Percentiles rank a stretch among this genome's conserved stretches.
Evolutionary conservation across 2,329 filamentous ascomycete species (phyloP).

Genomic region (Massarina eburnea): DNA sequence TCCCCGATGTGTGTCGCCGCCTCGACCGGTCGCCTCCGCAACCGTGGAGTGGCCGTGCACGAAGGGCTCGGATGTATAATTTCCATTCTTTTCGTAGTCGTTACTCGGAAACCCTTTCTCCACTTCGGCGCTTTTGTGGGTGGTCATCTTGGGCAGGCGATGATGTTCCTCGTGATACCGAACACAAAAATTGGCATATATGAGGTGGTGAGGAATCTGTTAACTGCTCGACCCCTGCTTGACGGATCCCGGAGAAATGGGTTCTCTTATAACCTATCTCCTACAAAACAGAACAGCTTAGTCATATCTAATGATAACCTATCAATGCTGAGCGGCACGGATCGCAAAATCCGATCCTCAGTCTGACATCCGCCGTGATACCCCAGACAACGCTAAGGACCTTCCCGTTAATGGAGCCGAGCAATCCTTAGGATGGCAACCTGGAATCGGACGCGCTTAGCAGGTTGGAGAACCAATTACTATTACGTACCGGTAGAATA

Average conservation of each 20-base stretch:
- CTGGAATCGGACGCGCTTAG: background rate
- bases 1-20: constrained; percentile 39
- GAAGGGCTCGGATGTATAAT: constrained; percentile 21
- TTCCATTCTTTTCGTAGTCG: constrained; percentile 20
- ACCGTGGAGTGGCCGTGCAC: constrained; percentile 30
- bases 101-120: constrained; percentile 26
- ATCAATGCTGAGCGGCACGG: background rate
- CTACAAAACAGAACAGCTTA: background rate
- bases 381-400: too few relatives aligned
- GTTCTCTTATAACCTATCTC: background rate
- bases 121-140: constrained; percentile 15
- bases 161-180: too few relatives aligned
- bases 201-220: background rate
- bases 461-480: constrained; percentile 24
- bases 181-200: too few relatives aligned
- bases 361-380: background rate
- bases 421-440: background rate
- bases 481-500: constrained; percentile 19
- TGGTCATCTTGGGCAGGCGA: constrained; percentile 4
- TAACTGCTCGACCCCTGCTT: background rate
- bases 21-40: constrained; percentile 28
- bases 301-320: background rate
- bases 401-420: background rate
- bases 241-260: background rate
- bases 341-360: background rate